Evolutionary conservation across 2,329 filamentous ascomycete species (phyloP).

Genomic region (Orbilia oligospora): DNA sequence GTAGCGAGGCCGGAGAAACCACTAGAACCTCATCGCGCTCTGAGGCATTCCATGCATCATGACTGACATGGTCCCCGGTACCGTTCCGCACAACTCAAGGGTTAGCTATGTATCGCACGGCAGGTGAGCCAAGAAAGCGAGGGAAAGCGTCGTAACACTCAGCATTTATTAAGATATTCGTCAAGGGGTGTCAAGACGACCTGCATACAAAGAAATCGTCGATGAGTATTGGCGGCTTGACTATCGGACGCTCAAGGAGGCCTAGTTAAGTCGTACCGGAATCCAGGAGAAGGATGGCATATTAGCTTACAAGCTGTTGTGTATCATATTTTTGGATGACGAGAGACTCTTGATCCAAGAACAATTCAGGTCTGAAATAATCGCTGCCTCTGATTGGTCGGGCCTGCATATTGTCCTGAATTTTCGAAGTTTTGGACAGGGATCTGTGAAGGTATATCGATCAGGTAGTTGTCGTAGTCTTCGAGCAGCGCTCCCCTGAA

Average conservation of each 20-base stretch:
- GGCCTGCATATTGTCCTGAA: slow-evolving; percentile 23
- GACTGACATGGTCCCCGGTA: background rate
- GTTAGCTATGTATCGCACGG: too few species aligned
- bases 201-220: background rate
- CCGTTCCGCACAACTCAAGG: background rate
- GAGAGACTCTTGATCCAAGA: slow-evolving; percentile 2
- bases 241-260: background rate
- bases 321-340: background rate
- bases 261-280: background rate
- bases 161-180: too few species aligned
- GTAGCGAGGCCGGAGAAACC: background rate
- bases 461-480: background rate
- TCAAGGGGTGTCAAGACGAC: background rate
- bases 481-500: too few species aligned
- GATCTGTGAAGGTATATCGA: background rate
- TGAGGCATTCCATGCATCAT: background rate
- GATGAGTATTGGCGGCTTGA: background rate
- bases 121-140: background rate
- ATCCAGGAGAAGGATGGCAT: background rate
- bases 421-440: slow-evolving; percentile 1
- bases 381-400: background rate
- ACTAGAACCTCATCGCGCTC: background rate
- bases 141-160: too few species aligned
- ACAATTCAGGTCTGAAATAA: background rate
- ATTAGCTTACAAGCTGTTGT: background rate